A percentile compares a stretch with the other conserved stretches of the same genome.
Evolutionary conservation across 768 basidiomycete species (phyloP).

Genomic region (Mycena latifolia): DNA sequence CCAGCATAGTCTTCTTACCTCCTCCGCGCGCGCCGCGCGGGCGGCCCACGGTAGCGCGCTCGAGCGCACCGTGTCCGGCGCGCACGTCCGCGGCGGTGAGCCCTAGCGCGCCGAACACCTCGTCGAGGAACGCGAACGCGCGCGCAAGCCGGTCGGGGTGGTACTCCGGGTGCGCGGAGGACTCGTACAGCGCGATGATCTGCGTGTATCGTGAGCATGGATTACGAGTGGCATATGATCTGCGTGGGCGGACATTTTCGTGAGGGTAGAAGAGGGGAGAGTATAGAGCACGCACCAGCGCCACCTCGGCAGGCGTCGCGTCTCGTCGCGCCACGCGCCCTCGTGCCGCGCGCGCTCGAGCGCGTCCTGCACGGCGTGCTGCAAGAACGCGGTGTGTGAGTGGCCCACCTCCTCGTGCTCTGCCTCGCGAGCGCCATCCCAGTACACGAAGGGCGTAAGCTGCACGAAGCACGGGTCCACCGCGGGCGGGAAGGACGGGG

Average conservation of each 20-base stretch:
- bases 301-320: constrained; percentile 63
- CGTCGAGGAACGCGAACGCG: constrained; percentile 59
- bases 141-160: constrained; percentile 54
- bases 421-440: constrained; percentile 64
- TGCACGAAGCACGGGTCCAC: too few relatives aligned
- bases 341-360: constrained; percentile 57
- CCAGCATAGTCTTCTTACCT: constrained; percentile 66
- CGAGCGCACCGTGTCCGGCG: constrained; percentile 55
- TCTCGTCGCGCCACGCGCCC: constrained; percentile 57
- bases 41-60: constrained; percentile 60
- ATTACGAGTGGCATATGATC: too few relatives aligned
- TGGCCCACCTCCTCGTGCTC: constrained; percentile 57
- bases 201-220: too few relatives aligned
- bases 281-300: constrained; percentile 53
- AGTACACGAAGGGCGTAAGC: too few relatives aligned
- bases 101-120: constrained; percentile 56
- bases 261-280: not conserved
- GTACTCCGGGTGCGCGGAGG: constrained; percentile 64
- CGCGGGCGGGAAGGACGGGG: too few relatives aligned
- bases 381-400: constrained; percentile 56
- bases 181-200: constrained; percentile 67
- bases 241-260: too few relatives aligned
- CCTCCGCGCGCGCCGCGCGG: constrained; percentile 58
- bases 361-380: constrained; percentile 57
- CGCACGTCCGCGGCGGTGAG: constrained; percentile 58